Conservation (phyloP, 1,284 basidiomycete species). For the Hymenochaete sp. region DNA sequence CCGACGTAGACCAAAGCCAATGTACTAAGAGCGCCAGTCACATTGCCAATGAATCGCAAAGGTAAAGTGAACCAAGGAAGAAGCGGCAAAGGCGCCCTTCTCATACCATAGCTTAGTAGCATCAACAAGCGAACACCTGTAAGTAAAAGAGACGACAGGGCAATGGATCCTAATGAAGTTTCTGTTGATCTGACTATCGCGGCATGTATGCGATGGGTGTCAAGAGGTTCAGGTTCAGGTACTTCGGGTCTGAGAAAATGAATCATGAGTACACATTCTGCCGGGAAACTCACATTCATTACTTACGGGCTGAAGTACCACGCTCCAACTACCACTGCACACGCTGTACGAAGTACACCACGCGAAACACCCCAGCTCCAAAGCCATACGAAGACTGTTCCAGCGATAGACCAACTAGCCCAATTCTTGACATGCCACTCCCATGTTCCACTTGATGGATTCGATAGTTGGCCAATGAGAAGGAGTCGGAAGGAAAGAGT, state of each 20-base stretch:
- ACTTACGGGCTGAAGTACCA: slow-evolving; percentile 87
- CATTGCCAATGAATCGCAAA: slow-evolving; percentile 43
- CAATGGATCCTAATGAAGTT: slow-evolving; percentile 74
- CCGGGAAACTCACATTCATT: background rate
- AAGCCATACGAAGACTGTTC: slow-evolving; percentile 66
- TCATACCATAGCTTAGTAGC: slow-evolving; percentile 41
- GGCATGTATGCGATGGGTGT: slow-evolving; percentile 67
- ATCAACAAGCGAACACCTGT: slow-evolving; percentile 54
- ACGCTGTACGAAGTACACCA: slow-evolving; percentile 70
- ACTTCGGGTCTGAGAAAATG: slow-evolving; percentile 38
- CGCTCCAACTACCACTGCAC: slow-evolving; percentile 78
- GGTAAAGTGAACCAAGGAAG: slow-evolving; percentile 45
- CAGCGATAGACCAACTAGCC: slow-evolving; percentile 75
- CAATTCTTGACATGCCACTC: slow-evolving; percentile 74
- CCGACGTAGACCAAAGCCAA: slow-evolving; percentile 82
- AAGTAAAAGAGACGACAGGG: slow-evolving; percentile 68
- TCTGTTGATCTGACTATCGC: slow-evolving; percentile 74
- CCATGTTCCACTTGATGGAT: slow-evolving; percentile 29
- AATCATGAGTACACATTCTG: slow-evolving; percentile 9
- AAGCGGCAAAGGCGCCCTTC: slow-evolving; percentile 29
- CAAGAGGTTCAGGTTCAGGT: slow-evolving; percentile 41
- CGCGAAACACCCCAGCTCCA: slow-evolving; percentile 89
- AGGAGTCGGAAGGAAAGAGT: slow-evolving; percentile 78
- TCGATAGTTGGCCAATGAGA: slow-evolving; percentile 56
- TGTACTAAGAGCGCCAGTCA: slow-evolving; percentile 69